Conservation (phyloP, 1,284 basidiomycete genomes). For the Ganoderma lingzhi region DNA sequence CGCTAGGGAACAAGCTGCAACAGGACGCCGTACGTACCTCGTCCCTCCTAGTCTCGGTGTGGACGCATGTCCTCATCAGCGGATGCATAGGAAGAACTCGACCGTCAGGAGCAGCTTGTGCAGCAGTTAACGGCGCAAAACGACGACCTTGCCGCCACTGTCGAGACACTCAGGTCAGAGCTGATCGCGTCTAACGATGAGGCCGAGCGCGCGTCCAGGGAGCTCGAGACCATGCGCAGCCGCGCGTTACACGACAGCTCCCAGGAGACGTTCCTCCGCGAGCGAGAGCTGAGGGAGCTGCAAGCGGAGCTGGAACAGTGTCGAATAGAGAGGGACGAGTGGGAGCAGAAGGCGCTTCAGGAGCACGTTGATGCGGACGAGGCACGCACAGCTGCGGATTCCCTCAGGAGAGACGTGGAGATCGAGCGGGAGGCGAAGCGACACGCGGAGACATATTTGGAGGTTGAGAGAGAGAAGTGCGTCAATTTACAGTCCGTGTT, state of each 20-base stretch:
- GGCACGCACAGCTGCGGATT: constrained; percentile 61
- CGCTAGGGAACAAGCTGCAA: constrained; percentile 92
- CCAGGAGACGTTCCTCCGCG: constrained; percentile 78
- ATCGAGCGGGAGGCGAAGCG: constrained; percentile 66
- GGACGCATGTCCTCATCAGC: constrained; percentile 35
- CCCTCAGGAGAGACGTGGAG: constrained; percentile 72
- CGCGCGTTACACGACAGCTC: constrained; percentile 67
- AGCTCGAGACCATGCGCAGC: constrained; percentile 73
- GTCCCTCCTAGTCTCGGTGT: constrained; percentile 20
- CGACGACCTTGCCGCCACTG: constrained; percentile 71
- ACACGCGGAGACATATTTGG: constrained; percentile 62
- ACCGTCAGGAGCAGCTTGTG: constrained; percentile 85
- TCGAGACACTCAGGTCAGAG: constrained; percentile 83
- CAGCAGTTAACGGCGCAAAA: constrained; percentile 80
- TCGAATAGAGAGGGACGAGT: constrained; percentile 87
- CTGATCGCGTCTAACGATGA: constrained; percentile 80
- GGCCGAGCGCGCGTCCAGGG: constrained; percentile 69
- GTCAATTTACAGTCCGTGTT: constrained; percentile 91
- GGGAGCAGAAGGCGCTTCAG: constrained; percentile 81
- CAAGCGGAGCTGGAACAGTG: constrained; percentile 86
- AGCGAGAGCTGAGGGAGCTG: constrained; percentile 82
- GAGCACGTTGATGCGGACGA: constrained; percentile 81
- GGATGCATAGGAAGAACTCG: constrained; percentile 88
- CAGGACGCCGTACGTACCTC: constrained; percentile 89
- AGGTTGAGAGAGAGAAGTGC: constrained; percentile 79